Evolutionary conservation across 2,329 filamentous ascomycete genomes (phyloP), one percentile per base, ranked within the genome.

Genomic region (Xylariaceae sp.): DNA sequence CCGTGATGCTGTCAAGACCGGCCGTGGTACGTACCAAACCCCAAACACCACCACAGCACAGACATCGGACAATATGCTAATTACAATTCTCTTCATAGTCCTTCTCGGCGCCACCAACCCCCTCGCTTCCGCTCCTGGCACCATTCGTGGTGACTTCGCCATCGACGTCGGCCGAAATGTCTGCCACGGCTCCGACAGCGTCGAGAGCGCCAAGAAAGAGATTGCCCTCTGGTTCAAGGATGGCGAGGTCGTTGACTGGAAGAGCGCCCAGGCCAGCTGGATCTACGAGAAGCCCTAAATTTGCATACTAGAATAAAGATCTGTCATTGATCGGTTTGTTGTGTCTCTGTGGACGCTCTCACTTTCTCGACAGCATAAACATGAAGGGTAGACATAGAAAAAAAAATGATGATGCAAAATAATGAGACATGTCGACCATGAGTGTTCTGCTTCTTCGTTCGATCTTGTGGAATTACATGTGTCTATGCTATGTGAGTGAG

Each of bases 121-220:
- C 66, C 82, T 93, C 58, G 88, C 85, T 69, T 97, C 92, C 47
- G 83, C 85, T 65, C 93, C 93, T 56, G 93, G 93, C 71, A 98
- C 93, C 78, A 98, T 98, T 82, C 92, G 93, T 77, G 92, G 84
- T 69, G 86, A 91, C 77, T 90, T 72, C 69, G 85, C 86, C 68
- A 86, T 92, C 61, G 84, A 89, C 64, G 85, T 90, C 69, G 93
- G 93, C 76, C 89, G 92, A 73, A 98, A 98, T 81, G 90, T 97
- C 77, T 97, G 92, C 88, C 93, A 98, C 85, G 93, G 93, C 71
- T 96, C 90, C 74, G 93, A 98, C 82, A 84, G 80, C 70, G 92
- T 98, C 74, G 93, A 98, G 84, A 95, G 83, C 79, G 93, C 93
- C 75, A 83, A 97, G 86, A 96, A 97, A 88, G 93, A 98, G 82